Evolutionary conservation across 192 early-diverging fungal species (phyloP).

Genomic region (Polychytrium aggregatum): DNA sequence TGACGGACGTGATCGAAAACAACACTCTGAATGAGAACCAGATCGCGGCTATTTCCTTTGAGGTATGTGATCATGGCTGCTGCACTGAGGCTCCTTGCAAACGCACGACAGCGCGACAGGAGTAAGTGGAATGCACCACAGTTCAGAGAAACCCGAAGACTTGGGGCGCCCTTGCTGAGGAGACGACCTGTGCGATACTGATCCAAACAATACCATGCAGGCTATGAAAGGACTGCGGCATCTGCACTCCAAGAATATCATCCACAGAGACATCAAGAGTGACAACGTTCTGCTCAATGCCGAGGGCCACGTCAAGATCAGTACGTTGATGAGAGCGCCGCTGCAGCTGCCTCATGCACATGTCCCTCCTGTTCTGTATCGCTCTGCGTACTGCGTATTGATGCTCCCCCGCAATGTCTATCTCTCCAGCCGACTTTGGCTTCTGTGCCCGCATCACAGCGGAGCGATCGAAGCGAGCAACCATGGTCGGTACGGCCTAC

Average conservation of each 20-base stretch:
- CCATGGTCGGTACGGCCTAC: slow-evolving; percentile 79
- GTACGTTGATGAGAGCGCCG: too few relatives aligned
- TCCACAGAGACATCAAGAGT: slow-evolving; percentile 81
- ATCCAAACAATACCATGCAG: slow-evolving; percentile 17
- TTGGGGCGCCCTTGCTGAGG: too few relatives aligned
- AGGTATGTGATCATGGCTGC: slow-evolving; percentile 15
- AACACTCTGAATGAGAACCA: slow-evolving; percentile 79
- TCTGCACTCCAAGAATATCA: slow-evolving; percentile 61
- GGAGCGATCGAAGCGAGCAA: slow-evolving; percentile 54
- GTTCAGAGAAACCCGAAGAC: too few relatives aligned
- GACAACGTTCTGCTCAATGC: slow-evolving; percentile 76
- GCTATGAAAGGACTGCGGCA: slow-evolving; percentile 61
- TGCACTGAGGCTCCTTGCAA: background rate
- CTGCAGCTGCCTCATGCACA: too few relatives aligned
- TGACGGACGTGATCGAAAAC: slow-evolving; percentile 92
- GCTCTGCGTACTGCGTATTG: background rate
- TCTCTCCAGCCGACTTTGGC: slow-evolving; percentile 66
- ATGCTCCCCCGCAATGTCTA: background rate
- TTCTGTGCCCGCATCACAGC: slow-evolving; percentile 72
- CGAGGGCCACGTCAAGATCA: slow-evolving; percentile 58
- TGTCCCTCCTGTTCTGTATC: background rate
- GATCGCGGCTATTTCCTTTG: slow-evolving; percentile 68
- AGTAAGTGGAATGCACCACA: too few relatives aligned
- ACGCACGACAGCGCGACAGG: too few relatives aligned
- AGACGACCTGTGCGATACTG: too few relatives aligned